Evolutionary conservation across 371 early-diverging fungal genomes (phyloP).

Genomic region (Rhizomucor pusillus): DNA sequence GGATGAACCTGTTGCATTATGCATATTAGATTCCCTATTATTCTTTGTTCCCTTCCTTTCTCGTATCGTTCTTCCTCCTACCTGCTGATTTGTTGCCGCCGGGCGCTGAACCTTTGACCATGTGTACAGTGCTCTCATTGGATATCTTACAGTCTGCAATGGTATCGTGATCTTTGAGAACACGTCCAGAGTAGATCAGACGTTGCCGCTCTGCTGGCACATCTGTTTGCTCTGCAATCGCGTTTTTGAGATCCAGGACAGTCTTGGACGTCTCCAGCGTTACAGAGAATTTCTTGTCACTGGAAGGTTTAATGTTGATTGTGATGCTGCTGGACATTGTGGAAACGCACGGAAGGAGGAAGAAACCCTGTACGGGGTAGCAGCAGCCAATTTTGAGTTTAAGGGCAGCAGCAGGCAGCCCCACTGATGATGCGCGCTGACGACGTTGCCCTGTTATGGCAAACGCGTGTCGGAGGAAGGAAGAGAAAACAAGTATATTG

Average conservation of each 20-base stretch:
- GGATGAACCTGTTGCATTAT: no score
- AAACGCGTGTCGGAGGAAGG: no score
- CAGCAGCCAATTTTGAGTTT: no score
- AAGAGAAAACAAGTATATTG: no score
- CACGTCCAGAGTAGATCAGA: slow-evolving; percentile 91
- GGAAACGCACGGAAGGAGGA: no score
- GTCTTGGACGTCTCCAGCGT: slow-evolving; percentile 64
- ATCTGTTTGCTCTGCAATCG: slow-evolving; percentile 66
- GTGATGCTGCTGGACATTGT: no score
- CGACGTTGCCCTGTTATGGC: no score
- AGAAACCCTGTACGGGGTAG: no score
- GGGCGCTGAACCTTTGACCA: slow-evolving; percentile 71
- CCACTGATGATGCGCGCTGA: no score
- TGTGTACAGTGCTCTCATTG: slow-evolving; percentile 78
- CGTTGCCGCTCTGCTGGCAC: slow-evolving; percentile 84
- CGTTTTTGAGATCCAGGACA: slow-evolving; percentile 74
- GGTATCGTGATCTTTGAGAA: slow-evolving; percentile 89
- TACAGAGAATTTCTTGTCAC: slow-evolving; percentile 77
- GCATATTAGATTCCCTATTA: neutral
- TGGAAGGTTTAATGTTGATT: slow-evolving; percentile 85
- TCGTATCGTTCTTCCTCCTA: slow-evolving; percentile 17
- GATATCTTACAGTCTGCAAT: slow-evolving; percentile 79
- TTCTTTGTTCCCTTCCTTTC: neutral
- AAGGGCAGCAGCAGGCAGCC: no score
- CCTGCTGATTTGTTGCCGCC: no score